Base-by-base conservation (phyloP, 176 grass and related monocot genomes). In the Themeda triandra region DNA sequence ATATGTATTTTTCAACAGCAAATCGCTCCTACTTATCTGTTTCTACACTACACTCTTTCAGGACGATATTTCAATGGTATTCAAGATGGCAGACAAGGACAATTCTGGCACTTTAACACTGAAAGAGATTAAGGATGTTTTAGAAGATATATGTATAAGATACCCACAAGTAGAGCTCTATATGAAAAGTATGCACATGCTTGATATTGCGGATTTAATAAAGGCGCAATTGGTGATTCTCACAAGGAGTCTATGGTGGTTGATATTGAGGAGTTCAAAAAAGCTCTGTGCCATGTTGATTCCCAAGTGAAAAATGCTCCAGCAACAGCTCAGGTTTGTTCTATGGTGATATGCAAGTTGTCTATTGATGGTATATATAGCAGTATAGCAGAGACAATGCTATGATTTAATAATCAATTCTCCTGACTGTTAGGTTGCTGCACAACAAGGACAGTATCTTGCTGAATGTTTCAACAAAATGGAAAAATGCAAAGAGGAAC, bases 361-460 rank as follows among this genome's bases (percentile, higher is more conserved):
- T 54, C 0, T 66, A 0, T 83, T 40, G 24, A 8, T 81, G 18
- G 37, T 63, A 66, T 87, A 51, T 48, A 58, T 58, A 58, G 53
- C 53, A 58, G 9, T 24, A 59, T 56, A 59, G 13, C 72, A 49
- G 24, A 58, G 6, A 77, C 32, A 81, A 19, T 65, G 66, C 51
- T 71, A 25, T 86, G 72, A 28, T 83, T 83, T 66, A 83, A 63
- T 27, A 70, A 39, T 0, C 37, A 66, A 35, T 39, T 68, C 12
- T 75, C 31, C 78, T 75, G 24, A 75, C 51, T 79, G 33, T 6
- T 63, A 98, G 96, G 93, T 98, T 3, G 96, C 93, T 49, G 85
- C 96, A n/a, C 96, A 98, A 76, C 96, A 98, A 92, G 96, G 96
- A n/a, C 46, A 90, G 44, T 98, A 98, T 58, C 92, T 98, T 75